Evolutionary conservation across 257 asterid species (phyloP).

Genomic region (Primulina tabacum): DNA sequence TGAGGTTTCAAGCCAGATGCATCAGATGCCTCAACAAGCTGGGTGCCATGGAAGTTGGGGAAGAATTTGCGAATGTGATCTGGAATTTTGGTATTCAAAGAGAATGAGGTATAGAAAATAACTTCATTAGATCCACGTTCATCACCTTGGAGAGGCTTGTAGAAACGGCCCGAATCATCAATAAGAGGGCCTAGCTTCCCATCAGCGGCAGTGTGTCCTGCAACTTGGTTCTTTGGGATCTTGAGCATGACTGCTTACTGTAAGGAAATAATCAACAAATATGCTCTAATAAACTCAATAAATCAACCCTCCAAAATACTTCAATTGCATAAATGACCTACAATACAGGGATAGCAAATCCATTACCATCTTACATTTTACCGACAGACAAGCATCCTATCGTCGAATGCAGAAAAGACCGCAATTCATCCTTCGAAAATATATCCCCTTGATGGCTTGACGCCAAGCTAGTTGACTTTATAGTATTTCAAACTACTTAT

Average conservation of each 20-base stretch:
- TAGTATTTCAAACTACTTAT: too few relatives aligned
- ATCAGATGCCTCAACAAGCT: slow-evolving; percentile 82
- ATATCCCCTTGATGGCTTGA: neutral
- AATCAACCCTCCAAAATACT: neutral
- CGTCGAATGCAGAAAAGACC: neutral
- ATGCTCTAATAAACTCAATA: neutral
- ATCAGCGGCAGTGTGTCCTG: slow-evolving; percentile 71
- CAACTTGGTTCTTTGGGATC: slow-evolving; percentile 82
- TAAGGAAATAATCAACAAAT: neutral
- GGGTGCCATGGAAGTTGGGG: slow-evolving; percentile 72
- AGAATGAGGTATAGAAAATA: slow-evolving; percentile 64
- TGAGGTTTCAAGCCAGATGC: slow-evolving; percentile 84
- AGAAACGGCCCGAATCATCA: slow-evolving; percentile 84
- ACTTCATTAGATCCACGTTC: slow-evolving; percentile 78
- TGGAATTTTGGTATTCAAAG: slow-evolving; percentile 53
- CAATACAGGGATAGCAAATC: neutral
- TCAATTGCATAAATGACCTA: neutral
- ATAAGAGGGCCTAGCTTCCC: slow-evolving; percentile 84
- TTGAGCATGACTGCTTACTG: slow-evolving; percentile 51
- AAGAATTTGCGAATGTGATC: slow-evolving; percentile 57
- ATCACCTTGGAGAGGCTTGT: slow-evolving; percentile 89
- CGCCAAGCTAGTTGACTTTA: too few relatives aligned
- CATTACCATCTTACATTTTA: neutral
- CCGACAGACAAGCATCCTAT: neutral
- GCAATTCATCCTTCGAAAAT: neutral